Evolutionary conservation across 1,284 basidiomycete species (phyloP).

Genomic region (Sanghuangporus baumii): DNA sequence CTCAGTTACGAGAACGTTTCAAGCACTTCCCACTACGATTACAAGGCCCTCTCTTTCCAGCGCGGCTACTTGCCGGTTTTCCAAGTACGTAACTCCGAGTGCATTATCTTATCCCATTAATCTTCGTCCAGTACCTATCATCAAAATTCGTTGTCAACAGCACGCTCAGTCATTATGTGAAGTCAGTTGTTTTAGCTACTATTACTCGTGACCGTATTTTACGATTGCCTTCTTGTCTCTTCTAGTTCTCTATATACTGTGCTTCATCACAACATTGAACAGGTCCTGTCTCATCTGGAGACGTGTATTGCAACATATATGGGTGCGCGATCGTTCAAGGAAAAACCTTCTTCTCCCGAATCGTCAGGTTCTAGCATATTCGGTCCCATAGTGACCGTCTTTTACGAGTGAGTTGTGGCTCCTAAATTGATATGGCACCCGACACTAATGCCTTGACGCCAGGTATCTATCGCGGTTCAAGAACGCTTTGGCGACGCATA

Average conservation of each 20-base stretch:
- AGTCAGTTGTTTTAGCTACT: slow-evolving; percentile 33
- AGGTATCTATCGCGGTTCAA: slow-evolving; percentile 62
- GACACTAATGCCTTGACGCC: background rate
- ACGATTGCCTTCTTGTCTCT: slow-evolving; percentile 29
- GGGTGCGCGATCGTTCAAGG: slow-evolving; percentile 34
- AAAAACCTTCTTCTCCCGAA: slow-evolving; percentile 24
- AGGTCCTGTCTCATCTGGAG: slow-evolving; percentile 37
- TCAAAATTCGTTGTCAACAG: slow-evolving; percentile 61
- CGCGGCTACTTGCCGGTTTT: slow-evolving; percentile 52
- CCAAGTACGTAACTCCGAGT: slow-evolving; percentile 34
- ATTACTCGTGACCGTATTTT: background rate
- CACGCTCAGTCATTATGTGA: slow-evolving; percentile 47
- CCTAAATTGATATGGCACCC: background rate
- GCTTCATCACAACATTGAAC: slow-evolving; percentile 46
- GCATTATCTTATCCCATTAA: background rate
- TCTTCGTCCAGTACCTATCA: slow-evolving; percentile 46
- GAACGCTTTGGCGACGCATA: slow-evolving; percentile 42
- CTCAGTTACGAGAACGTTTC: slow-evolving; percentile 44
- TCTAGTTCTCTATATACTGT: slow-evolving; percentile 47
- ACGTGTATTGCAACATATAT: slow-evolving; percentile 40
- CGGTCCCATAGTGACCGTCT: slow-evolving; percentile 39
- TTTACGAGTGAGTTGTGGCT: slow-evolving; percentile 45
- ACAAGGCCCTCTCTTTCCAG: slow-evolving; percentile 51
- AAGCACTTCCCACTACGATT: slow-evolving; percentile 28
- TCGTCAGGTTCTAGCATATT: slow-evolving; percentile 40